Base-by-base conservation (phyloP, 2,329 filamentous ascomycete genomes). In the Tolypocladium album region DNA sequence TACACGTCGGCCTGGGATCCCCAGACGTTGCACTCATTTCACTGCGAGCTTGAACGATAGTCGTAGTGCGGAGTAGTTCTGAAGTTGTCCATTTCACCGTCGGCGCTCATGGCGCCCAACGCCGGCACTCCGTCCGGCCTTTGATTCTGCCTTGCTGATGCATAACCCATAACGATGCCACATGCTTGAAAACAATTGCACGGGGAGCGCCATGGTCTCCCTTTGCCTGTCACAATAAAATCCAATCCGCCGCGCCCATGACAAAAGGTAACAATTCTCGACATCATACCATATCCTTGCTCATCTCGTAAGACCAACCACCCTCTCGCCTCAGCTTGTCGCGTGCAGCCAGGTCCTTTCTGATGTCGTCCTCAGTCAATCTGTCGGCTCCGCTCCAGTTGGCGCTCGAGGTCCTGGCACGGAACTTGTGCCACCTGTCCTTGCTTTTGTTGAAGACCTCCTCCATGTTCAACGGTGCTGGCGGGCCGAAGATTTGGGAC, bases 391-490 rank as follows among this genome's bases (percentile, higher is more conserved):
- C 83, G 69, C 84, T 88, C 94, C 94, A 99, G 76, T 96, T 95
- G 42, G 95, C 95, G 74, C 91, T 96, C 67, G 90, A 96, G 6
- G 93, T 97, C 60, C 94, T 84, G 58, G 90, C 87, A 22, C 95
- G 85, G 80, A 97, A 97, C 70, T 91, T 90, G 78, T 90, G 89
- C 72, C 89, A 86, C 64, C 88, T 80, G 60, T 93, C 91, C 72
- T 92, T 92, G 74, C 89, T 92, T 72, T 92, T 90, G 74, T 83
- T 88, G 75, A 99, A 99, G 39, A 97, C 92, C 71, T 97, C 92
- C 69, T 99, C 95, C 88, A 99, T 94, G 69, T 91, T 90, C 64
- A 99, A 80, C 15, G 92, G 90, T 13, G 84, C 87, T 31, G 96
- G 91, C 0, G 90, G 89, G 0, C 94, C 94, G 69, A 99, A 99